Conservation (phyloP, 768 basidiomycete genomes). For the Agaricus blazei region DNA sequence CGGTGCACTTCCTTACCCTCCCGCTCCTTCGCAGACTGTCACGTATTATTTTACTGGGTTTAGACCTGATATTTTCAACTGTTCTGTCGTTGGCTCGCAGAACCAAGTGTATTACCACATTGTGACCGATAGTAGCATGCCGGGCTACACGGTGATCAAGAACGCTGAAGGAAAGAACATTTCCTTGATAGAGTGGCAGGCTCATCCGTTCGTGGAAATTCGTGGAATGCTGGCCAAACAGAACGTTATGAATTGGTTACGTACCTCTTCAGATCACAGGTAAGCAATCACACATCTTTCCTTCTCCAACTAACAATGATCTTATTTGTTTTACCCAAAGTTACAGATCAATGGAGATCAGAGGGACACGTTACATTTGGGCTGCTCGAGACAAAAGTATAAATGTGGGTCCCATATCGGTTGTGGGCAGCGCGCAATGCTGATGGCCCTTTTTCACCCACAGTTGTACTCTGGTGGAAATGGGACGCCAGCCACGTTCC, state of each 20-base stretch:
- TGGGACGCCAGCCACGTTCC: conserved; percentile 26
- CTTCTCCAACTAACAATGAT: not conserved
- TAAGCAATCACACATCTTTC: conserved; percentile 12
- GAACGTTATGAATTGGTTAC: conserved; percentile 47
- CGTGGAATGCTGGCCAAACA: conserved; percentile 46
- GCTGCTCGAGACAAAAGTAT: conserved; percentile 47
- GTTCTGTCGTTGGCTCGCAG: conserved; percentile 45
- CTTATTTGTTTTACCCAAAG: conserved; percentile 19
- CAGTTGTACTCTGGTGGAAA: conserved; percentile 44
- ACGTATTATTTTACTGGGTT: conserved; percentile 47
- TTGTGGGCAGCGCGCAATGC: not conserved
- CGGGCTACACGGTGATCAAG: conserved; percentile 51
- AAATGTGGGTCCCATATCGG: conserved; percentile 34
- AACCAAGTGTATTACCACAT: conserved; percentile 44
- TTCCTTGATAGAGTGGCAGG: conserved; percentile 57
- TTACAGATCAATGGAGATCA: conserved; percentile 46
- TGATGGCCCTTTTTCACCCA: not conserved
- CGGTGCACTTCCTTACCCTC: conserved; percentile 58
- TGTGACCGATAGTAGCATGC: conserved; percentile 43
- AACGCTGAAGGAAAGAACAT: conserved; percentile 40
- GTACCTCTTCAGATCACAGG: conserved; percentile 43
- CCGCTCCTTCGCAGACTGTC: conserved; percentile 25
- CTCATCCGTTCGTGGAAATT: conserved; percentile 45
- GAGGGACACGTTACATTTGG: conserved; percentile 51
- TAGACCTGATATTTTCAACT: conserved; percentile 50